Base-by-base conservation (phyloP, 2,329 filamentous ascomycete genomes). In the Exophiala spinifera region DNA sequence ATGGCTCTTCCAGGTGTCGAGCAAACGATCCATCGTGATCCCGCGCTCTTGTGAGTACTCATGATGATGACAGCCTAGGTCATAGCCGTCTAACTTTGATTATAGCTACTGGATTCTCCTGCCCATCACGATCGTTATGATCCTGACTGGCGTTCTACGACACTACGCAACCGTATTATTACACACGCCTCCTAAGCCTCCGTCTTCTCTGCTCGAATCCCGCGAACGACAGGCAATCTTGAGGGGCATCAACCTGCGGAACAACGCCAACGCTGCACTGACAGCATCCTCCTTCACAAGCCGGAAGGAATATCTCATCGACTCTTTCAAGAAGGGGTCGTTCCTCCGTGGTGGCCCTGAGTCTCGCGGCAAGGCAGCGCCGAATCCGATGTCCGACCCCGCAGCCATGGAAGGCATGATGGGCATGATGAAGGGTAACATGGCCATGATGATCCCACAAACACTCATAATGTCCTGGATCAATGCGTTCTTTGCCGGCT, bases 351-450 rank as follows among this genome's bases (percentile, higher is more conserved):
- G 95, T 60, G 62, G 62, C 1, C 91, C 91, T 1, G 89, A 94
- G 51, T 83, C 79, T 66, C 86, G 88, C 68, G 91, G 91, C 49
- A 89, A 96, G 74, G 87, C 91, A 2, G 87, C 91, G 17, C 84
- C 89, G 34, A 99, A 97, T 74, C 94, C 94, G 3, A 91, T 99
- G 83, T 89, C 87, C 10, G 94, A 99, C 71, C 95, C 95, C 19
- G 87, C 87, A 45, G 90, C 89, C 55, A 99, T 99, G 94, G 95
- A 99, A 69, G 92, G 91, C 64, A 99, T 99, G 94, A 99, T 99
- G 94, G 92, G 94, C 64, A 96, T 96, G 90, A 95, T 99, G 89
- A 99, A 99, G 82, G 91, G 91, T 54, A 96, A 99, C 70, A 96
- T 99, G 88, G 92, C 94, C 61, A 99, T 97, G 94, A 97, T 99